Evolutionary conservation across 2,329 filamentous ascomycete genomes (phyloP).

Genomic region (Ophiostoma himal-ulmi): DNA sequence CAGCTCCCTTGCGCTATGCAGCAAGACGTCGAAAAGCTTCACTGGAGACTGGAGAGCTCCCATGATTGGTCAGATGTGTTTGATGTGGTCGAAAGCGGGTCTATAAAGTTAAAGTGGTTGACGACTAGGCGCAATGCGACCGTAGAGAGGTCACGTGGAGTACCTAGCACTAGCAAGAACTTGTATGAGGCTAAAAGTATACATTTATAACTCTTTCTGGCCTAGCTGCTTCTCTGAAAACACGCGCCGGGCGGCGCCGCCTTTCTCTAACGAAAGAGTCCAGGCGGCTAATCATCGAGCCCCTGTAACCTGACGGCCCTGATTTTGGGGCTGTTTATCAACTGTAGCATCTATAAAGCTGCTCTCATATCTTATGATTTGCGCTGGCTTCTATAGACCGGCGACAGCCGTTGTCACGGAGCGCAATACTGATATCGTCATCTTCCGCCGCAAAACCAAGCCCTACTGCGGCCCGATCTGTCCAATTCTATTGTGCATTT

Average conservation of each 20-base stretch:
- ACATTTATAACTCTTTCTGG: background rate
- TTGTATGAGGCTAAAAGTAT: background rate
- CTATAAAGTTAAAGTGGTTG: background rate
- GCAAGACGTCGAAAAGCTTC: conserved; percentile 1
- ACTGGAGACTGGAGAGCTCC: background rate
- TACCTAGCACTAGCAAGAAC: background rate
- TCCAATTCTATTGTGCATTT: background rate
- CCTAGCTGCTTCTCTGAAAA: background rate
- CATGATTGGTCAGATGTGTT: background rate
- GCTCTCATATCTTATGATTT: background rate
- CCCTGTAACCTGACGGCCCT: background rate
- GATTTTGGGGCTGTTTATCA: background rate
- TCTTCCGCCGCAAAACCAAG: background rate
- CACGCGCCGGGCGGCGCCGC: background rate
- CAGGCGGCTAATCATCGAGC: background rate
- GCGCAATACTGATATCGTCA: background rate
- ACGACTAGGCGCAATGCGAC: too few relatives aligned
- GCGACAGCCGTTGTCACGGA: background rate
- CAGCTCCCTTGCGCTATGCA: background rate
- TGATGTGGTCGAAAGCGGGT: background rate
- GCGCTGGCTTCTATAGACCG: too few relatives aligned
- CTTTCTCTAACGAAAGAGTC: background rate
- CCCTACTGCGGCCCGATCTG: background rate
- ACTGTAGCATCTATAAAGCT: background rate
- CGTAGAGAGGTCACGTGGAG: background rate